Evolutionary conservation across 2,329 filamentous ascomycete species (phyloP).

Genomic region (Dactylellina drechsleri): DNA sequence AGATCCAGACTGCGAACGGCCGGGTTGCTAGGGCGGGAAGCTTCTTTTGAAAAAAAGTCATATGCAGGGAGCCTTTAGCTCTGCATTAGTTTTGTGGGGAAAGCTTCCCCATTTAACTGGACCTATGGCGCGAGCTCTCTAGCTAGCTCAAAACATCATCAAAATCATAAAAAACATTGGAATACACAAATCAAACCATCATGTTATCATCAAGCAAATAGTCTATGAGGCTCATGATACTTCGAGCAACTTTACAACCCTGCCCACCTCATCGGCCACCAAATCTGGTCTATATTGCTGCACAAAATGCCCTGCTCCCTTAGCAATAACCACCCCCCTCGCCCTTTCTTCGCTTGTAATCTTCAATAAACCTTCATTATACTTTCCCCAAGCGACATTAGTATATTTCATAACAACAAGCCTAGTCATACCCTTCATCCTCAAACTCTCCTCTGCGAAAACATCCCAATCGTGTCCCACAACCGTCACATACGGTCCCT

Average conservation of each 20-base stretch:
- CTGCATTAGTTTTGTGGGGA: too few relatives aligned
- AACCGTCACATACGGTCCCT: slow-evolving; percentile 64
- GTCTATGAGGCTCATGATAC: too few relatives aligned
- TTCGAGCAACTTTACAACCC: slow-evolving; percentile 16
- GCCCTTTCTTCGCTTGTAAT: slow-evolving; percentile 63
- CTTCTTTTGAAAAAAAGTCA: too few relatives aligned
- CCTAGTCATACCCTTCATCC: slow-evolving; percentile 60
- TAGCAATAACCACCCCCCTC: slow-evolving; percentile 64
- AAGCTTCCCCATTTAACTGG: too few relatives aligned
- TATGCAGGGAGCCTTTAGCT: too few relatives aligned
- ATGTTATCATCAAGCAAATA: too few relatives aligned
- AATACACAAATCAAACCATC: too few relatives aligned
- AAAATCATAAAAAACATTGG: too few relatives aligned
- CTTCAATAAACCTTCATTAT: slow-evolving; percentile 66
- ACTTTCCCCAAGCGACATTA: slow-evolving; percentile 68
- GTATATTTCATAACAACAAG: slow-evolving; percentile 65
- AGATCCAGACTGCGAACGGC: too few relatives aligned
- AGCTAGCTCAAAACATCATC: too few relatives aligned
- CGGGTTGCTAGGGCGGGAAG: too few relatives aligned
- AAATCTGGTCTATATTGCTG: slow-evolving; percentile 67
- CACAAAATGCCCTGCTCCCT: slow-evolving; percentile 68
- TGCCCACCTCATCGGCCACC: slow-evolving; percentile 60
- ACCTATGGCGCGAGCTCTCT: too few relatives aligned
- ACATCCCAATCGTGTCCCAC: slow-evolving; percentile 68
- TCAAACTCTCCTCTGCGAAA: slow-evolving; percentile 65